These are phyloP conservation scores for Nemania sp. DNA, from an alignment of 2,329 filamentous ascomycete species.

Conservation along the genomic window DNA sequence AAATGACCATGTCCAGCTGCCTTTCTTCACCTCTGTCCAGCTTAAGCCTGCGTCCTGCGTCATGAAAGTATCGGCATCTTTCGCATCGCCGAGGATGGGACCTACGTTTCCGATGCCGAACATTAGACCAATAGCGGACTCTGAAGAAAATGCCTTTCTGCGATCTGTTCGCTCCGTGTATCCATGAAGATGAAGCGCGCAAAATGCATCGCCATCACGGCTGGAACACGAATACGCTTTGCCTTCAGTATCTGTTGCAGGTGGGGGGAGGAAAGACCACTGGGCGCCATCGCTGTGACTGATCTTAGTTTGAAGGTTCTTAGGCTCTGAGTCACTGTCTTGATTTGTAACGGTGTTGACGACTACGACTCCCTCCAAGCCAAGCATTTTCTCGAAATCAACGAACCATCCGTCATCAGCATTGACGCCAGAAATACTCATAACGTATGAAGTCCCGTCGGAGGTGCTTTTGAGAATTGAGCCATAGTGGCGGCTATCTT, in stretches of 20 bases:
- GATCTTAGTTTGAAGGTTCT: constrained; percentile 87
- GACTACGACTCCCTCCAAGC: constrained; percentile 85
- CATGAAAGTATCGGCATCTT: constrained; percentile 86
- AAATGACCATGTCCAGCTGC: constrained; percentile 89
- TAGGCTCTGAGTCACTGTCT: constrained; percentile 66
- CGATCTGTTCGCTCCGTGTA: constrained; percentile 89
- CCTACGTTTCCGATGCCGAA: constrained; percentile 93
- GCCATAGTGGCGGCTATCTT: constrained; percentile 70
- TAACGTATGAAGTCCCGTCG: constrained; percentile 92
- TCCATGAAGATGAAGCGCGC: constrained; percentile 89
- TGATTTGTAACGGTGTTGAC: constrained; percentile 84
- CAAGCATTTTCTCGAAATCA: constrained; percentile 94
- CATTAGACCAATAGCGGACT: constrained; percentile 86
- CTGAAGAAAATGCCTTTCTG: constrained; percentile 83
- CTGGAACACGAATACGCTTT: constrained; percentile 71
- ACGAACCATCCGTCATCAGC: constrained; percentile 76
- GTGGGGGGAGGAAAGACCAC: constrained; percentile 79
- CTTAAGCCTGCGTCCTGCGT: constrained; percentile 86
- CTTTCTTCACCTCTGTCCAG: constrained; percentile 86
- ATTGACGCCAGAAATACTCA: constrained; percentile 82
- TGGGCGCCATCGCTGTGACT: constrained; percentile 94
- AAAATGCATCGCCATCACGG: constrained; percentile 63
- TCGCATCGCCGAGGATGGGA: constrained; percentile 61
- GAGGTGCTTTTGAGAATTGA: constrained; percentile 97
- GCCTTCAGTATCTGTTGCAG: constrained; percentile 68